Base-by-base conservation (phyloP, 176 grass and related monocot genomes). In the Lolium rigidum region DNA sequence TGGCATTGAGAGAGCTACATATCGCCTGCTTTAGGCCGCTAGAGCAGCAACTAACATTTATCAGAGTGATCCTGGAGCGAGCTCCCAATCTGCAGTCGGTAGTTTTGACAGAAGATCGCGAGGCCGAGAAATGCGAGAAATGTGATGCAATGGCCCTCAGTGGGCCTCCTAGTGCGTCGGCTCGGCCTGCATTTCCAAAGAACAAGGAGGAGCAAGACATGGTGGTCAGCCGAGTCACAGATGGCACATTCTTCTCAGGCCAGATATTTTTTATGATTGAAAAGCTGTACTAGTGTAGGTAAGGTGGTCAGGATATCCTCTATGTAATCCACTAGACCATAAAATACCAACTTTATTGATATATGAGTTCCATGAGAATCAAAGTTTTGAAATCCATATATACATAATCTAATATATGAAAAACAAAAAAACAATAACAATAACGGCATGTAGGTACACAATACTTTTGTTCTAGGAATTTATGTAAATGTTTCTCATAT, bases 1-100 rank as follows among this genome's bases (percentile, higher is more conserved):
- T 46, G 44, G 44, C 8, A 46, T 9, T 46, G 44, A 46, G 44
- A 9, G 44, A 46, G 44, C 44, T 46, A 7, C 44, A 46, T 1
- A 46, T 46, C 44, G 44, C 1, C 5, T 7, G 44, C 44, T 46
- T 46, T 9, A 46, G 44, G 44, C 44, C 44, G 44, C 5, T 46
- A 46, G 7, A 78, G 24, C 74, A 88, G 7, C 1, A 46, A 9
- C 7, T 88, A 10, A 15, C 11, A 35, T 83, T 78, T 50, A 69
- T 88, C 26, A 87, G 16, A 51, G n/a, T 16, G 4, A 8, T 87
- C n/a, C 54, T 82, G 70, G 70, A 66, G 10, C 78, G 70, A 39
- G 57, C 78, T 55, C 16, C 28, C 46, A 55, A 81, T 16, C 50
- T 81, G 50, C 26, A 26, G 15, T 20, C 20, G 1, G 6, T 81